A percentile compares a stretch with the other conserved stretches of the same genome.
Evolutionary conservation across 257 asterid species (phyloP).

Genomic region (Jacaranda mimosifolia): DNA sequence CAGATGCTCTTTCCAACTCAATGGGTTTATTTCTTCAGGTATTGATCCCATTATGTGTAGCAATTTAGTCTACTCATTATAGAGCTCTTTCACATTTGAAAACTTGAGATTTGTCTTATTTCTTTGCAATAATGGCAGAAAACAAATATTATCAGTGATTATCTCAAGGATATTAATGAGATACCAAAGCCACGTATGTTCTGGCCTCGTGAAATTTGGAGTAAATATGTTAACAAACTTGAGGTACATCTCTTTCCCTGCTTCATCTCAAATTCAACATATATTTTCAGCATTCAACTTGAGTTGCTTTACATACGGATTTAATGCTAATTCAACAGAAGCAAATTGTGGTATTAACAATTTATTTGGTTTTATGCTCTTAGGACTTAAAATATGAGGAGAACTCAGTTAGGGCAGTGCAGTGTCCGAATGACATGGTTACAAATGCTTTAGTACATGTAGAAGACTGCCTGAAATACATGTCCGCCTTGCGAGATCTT

Average conservation of each 20-base stretch:
- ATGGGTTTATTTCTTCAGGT: slow-evolving; percentile 91
- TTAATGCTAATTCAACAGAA: too few species aligned
- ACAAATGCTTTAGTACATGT: slow-evolving; percentile 80
- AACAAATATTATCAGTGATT: slow-evolving; percentile 92
- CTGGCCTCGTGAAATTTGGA: slow-evolving; percentile 96
- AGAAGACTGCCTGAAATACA: slow-evolving; percentile 81
- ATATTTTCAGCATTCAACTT: too few species aligned
- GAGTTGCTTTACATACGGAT: too few species aligned
- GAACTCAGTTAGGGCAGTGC: slow-evolving; percentile 89
- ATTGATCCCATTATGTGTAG: slow-evolving; percentile 25
- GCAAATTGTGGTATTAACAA: slow-evolving; percentile 12
- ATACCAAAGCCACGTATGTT: slow-evolving; percentile 96
- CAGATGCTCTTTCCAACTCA: slow-evolving; percentile 81
- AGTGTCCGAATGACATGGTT: slow-evolving; percentile 93
- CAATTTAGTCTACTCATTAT: slow-evolving; percentile 11
- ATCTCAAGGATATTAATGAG: slow-evolving; percentile 95
- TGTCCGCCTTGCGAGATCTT: slow-evolving; percentile 73
- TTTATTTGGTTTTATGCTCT: slow-evolving; percentile 35
- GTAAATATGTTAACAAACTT: too few species aligned
- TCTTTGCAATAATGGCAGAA: slow-evolving; percentile 58
- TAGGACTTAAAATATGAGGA: slow-evolving; percentile 89
- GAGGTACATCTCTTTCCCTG: too few species aligned
- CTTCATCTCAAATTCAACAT: too few species aligned
- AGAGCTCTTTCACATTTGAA: slow-evolving; percentile 13
- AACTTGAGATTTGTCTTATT: slow-evolving; percentile 24